Evolutionary conservation across 2,329 filamentous ascomycete genomes (phyloP), one percentile per base, ranked within the genome.

Genomic region (Corynespora cassiicola): DNA sequence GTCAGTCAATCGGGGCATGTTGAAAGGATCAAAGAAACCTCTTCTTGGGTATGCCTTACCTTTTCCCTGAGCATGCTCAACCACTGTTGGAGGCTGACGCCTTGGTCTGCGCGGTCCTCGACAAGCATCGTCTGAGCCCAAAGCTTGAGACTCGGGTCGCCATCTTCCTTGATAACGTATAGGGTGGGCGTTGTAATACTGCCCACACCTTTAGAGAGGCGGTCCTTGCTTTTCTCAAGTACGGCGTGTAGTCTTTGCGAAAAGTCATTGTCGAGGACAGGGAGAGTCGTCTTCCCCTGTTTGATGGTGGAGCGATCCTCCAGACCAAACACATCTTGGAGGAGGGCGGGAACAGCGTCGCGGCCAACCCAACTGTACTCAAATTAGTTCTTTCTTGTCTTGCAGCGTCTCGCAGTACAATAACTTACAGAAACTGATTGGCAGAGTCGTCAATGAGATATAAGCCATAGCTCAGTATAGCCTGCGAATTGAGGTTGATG

Each of bases 391-490:
- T 1, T 6, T 9, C 16, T n/a, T n/a, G n/a, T n/a, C n/a, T n/a
- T n/a, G n/a, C n/a, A n/a, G n/a, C n/a, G n/a, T n/a, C n/a, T n/a
- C n/a, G n/a, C n/a, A n/a, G 11, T 3, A 22, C 6, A 16, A 22
- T 4, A 31, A 49, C 53, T 34, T 46, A 56, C 39, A 99, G 73
- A 79, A 99, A 99, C 67, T 99, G 94, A 5, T 90, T 96, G 70
- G 96, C 92, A 3, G 91, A 91, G 61, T 99, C 94, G 58, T 99
- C 94, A 57, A 99, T 94, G 41, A 99, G 80, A 70, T 99, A 99
- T 12, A 99, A 75, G 18, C 94, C 94, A 63, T 95, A 96, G 1
- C 90, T 82, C 3, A 90, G 88, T 32, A 99, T 81, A 30, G 87
- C 83, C 68, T 92, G 90, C 1, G 91, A 96, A 3, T 90, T 90